A percentile compares a stretch with the other conserved stretches of the same genome.
Evolutionary conservation across 495 filamentous ascomycete genomes (phyloP).

Genomic region (Mycothermus thermophilus): DNA sequence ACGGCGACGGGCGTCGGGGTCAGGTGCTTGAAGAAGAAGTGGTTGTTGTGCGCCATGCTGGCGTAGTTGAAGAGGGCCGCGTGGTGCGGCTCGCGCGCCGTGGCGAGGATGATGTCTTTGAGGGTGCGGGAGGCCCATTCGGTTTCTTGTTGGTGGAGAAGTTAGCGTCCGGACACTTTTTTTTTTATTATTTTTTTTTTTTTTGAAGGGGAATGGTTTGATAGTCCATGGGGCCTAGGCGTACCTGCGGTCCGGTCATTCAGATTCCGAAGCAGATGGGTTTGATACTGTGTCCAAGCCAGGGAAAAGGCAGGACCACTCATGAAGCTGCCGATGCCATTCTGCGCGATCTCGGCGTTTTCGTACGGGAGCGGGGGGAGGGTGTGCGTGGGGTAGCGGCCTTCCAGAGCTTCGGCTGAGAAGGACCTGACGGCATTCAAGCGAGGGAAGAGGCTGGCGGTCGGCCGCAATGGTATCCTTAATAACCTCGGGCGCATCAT

Average conservation of each 20-base stretch:
- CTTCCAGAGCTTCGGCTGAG: constrained; percentile 11
- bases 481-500: constrained; percentile 36
- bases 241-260: constrained; percentile 61
- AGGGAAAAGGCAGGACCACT: constrained; percentile 51
- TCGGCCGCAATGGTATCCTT: constrained; percentile 25
- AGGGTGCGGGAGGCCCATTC: constrained; percentile 41
- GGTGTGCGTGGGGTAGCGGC: constrained; percentile 28
- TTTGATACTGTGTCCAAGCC: constrained; percentile 75
- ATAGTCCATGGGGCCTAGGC: constrained; percentile 9
- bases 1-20: constrained; percentile 29
- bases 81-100: constrained; percentile 60
- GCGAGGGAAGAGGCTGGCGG: not conserved
- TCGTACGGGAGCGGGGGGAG: constrained; percentile 45
- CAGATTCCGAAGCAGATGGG: constrained; percentile 54
- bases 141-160: constrained; percentile 29
- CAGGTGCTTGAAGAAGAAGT: constrained; percentile 71
- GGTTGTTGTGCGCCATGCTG: constrained; percentile 91
- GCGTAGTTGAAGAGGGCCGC: constrained; percentile 88
- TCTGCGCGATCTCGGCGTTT: constrained; percentile 14
- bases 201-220: not conserved
- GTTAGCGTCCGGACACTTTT: not conserved
- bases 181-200: not conserved
- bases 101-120: constrained; percentile 56
- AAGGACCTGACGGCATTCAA: constrained; percentile 1
- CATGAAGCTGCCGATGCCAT: constrained; percentile 57